Percentiles rank a stretch among this genome's conserved stretches.
Evolutionary conservation across 2,329 filamentous ascomycete species (phyloP).

Genomic region (Claviceps capensis): DNA sequence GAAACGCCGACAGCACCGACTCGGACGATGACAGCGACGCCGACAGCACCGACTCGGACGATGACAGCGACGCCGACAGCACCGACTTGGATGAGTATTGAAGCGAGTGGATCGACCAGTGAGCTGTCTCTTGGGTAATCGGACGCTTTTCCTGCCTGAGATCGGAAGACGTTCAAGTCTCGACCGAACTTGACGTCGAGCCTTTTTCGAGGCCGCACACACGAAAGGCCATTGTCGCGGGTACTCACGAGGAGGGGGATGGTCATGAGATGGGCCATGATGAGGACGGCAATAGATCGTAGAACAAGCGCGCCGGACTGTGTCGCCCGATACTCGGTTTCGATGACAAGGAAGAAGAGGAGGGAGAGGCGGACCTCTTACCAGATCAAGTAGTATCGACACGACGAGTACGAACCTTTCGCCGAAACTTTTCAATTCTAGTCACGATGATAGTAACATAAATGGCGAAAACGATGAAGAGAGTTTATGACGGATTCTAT

Average conservation of each 20-base stretch:
- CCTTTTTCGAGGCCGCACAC: slow-evolving; percentile 11
- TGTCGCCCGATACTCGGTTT: neutral
- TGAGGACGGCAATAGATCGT: slow-evolving; percentile 6
- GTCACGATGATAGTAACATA: slow-evolving; percentile 3
- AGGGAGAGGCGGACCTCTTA: neutral
- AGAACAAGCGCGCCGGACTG: neutral
- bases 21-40: no score
- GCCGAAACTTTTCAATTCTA: neutral
- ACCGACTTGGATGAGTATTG: slow-evolving; percentile 19
- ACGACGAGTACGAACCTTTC: neutral
- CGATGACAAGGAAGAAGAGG: neutral
- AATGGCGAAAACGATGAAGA: neutral
- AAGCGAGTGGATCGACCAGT: slow-evolving; percentile 26
- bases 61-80: no score
- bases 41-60: no score
- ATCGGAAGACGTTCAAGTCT: slow-evolving; percentile 5
- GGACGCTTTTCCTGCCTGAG: slow-evolving; percentile 3
- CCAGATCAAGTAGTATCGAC: neutral
- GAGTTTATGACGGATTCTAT: neutral
- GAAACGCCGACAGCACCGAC: no score
- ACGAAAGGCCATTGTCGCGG: slow-evolving; percentile 14
- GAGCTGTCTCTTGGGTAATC: neutral
- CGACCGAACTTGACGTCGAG: neutral
- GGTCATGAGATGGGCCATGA: slow-evolving; percentile 13
- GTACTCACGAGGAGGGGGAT: slow-evolving; percentile 16